Evolutionary conservation across 2,329 filamentous ascomycete species (phyloP).

Genomic region (Cladophialophora exuberans): DNA sequence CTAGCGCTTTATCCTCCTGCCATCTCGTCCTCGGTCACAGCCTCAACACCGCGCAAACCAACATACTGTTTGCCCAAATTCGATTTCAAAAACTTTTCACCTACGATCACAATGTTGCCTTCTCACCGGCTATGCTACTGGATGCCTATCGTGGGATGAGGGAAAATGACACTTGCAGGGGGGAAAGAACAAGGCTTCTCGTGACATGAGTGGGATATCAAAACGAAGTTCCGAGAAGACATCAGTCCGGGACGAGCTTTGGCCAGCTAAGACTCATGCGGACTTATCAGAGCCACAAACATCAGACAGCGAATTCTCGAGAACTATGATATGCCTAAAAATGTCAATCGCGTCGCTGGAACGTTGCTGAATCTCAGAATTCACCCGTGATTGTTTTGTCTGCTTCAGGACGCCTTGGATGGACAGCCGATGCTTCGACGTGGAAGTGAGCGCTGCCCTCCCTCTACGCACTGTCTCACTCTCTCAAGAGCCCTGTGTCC

Average conservation of each 20-base stretch:
- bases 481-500: too few species aligned
- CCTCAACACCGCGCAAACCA: too few species aligned
- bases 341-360: slow-evolving; percentile 30
- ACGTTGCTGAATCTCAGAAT: slow-evolving; percentile 16
- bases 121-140: too few species aligned
- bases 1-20: slow-evolving; percentile 17
- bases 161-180: background rate
- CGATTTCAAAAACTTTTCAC: slow-evolving; percentile 4
- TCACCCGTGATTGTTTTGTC: background rate
- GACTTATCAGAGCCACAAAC: slow-evolving; percentile 32
- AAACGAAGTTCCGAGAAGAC: slow-evolving; percentile 33
- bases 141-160: too few species aligned
- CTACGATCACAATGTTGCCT: too few species aligned
- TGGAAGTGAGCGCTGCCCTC: too few species aligned
- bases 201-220: slow-evolving; percentile 26
- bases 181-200: background rate
- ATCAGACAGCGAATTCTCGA: slow-evolving; percentile 20
- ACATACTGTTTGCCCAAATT: slow-evolving; percentile 1
- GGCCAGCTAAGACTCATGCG: slow-evolving; percentile 37
- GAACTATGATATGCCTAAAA: slow-evolving; percentile 23
- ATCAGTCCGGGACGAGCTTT: slow-evolving; percentile 36
- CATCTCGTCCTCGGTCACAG: too few species aligned
- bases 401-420: too few species aligned
- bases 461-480: too few species aligned
- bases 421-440: too few species aligned